Conservation (phyloP, 352 stramenopile species). For the Phytopythium litorale region DNA sequence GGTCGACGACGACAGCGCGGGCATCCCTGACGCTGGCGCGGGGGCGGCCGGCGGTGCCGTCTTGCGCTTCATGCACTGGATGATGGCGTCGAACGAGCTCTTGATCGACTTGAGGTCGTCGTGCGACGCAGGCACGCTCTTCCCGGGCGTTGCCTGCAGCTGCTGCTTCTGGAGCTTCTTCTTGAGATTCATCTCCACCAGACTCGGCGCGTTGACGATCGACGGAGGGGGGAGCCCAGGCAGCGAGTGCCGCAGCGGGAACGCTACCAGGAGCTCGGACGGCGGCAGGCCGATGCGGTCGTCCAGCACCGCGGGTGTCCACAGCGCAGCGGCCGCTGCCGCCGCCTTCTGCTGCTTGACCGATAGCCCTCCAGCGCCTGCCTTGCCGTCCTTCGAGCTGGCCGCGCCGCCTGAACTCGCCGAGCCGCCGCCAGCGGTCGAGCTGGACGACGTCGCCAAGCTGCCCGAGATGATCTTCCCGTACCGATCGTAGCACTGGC, state of each 20-base stretch:
- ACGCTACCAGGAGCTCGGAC: slow-evolving; percentile 51
- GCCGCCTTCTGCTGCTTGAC: slow-evolving; percentile 45
- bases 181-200: slow-evolving; percentile 51
- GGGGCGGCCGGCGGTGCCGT: slow-evolving; percentile 36
- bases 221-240: slow-evolving; percentile 63
- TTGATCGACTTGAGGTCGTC: slow-evolving; percentile 79
- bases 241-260: slow-evolving; percentile 45
- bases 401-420: slow-evolving; percentile 3
- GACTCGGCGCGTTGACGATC: slow-evolving; percentile 40
- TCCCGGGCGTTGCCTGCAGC: slow-evolving; percentile 9
- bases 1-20: slow-evolving; percentile 10
- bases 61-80: slow-evolving; percentile 86
- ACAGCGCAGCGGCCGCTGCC: slow-evolving; percentile 24
- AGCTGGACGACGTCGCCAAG: slow-evolving; percentile 15
- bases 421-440: slow-evolving; percentile 2
- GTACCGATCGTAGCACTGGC: slow-evolving; percentile 86
- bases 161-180: slow-evolving; percentile 33
- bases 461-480: slow-evolving; percentile 75
- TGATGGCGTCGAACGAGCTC: slow-evolving; percentile 78
- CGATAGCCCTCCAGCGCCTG: slow-evolving; percentile 7
- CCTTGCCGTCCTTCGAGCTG: slow-evolving; percentile 39
- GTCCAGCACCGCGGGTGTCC: slow-evolving; percentile 45
- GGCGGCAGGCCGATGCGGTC: slow-evolving; percentile 56
- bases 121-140: slow-evolving; percentile 13
- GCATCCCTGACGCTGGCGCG: slow-evolving; percentile 5